Conservation (phyloP, 345 rosid genomes). For the Linum tenue region DNA sequence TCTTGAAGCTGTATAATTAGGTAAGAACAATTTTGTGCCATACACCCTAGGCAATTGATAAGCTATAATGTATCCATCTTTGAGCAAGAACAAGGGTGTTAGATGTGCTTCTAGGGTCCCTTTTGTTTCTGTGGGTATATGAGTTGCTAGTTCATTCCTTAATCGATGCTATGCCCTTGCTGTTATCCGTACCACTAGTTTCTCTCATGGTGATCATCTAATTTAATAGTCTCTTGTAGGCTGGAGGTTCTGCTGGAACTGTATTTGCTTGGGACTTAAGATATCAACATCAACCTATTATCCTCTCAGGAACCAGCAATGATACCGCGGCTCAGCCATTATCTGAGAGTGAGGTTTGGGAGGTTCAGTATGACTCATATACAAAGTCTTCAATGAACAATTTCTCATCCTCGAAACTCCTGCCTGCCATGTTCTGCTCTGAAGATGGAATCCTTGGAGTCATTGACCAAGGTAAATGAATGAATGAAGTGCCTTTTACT, state of each 20-base stretch:
- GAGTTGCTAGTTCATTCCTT: too few relatives aligned
- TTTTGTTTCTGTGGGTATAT: too few relatives aligned
- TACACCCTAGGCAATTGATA: too few relatives aligned
- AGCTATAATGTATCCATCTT: too few relatives aligned
- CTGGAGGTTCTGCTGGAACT: slow-evolving; percentile 80
- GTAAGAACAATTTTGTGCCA: too few relatives aligned
- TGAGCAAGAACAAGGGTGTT: too few relatives aligned
- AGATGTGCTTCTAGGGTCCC: too few relatives aligned
- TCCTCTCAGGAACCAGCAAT: slow-evolving; percentile 56
- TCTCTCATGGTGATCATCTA: neutral
- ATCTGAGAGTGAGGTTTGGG: slow-evolving; percentile 91
- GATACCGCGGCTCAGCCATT: slow-evolving; percentile 28
- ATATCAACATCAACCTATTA: slow-evolving; percentile 49
- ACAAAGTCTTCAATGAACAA: slow-evolving; percentile 42
- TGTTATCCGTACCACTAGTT: neutral
- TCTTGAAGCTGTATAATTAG: too few relatives aligned
- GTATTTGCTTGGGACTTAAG: slow-evolving; percentile 91
- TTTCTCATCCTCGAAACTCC: slow-evolving; percentile 50
- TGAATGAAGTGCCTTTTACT: neutral
- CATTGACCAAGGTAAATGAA: slow-evolving; percentile 59
- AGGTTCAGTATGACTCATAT: slow-evolving; percentile 62
- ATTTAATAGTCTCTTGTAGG: slow-evolving; percentile 31
- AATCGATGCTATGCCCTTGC: too few relatives aligned
- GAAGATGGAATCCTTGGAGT: slow-evolving; percentile 91
- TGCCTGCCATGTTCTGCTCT: slow-evolving; percentile 80